Base-by-base conservation (phyloP, 352 stramenopile species). In the Aphanomyces euteiches region DNA sequence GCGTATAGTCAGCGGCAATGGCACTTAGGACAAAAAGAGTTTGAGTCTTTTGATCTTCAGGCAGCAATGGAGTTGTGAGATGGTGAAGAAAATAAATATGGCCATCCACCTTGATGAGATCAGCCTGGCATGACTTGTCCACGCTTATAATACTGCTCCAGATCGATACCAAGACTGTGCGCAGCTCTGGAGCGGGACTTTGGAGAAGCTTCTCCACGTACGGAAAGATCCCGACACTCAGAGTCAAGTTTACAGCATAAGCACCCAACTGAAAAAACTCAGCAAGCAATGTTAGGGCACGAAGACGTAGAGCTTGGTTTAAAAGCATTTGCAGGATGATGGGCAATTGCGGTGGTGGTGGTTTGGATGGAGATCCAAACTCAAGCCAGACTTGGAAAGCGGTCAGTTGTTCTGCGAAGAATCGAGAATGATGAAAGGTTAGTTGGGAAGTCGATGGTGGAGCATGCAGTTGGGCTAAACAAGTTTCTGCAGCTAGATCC, bases 321-420 rank as follows among this genome's bases (percentile, higher is more conserved):
- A 99, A 77, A 53, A 99, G 78, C 21, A 98, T 95, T 69, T 99
- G 95, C 5, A 99, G 80, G 39, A 99, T 95, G 78, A 99, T 98
- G 0, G 97, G 97, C 34, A 99, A 79, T 76, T 99, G 95, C 77
- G 99, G 92, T 1, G 97, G 97, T 5, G 96, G 93, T 41, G 96
- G 78, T 54, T 96, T 93, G n/a, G 78, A 75, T 1, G 87, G 78
- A 37, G 83, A 85, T 0, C 95, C 95, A 80, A 98, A 99, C 67
- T 99, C 90, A 3, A 99, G 77, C 97, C 97, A 99, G 5, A 99
- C 90, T 79, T 99, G 96, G 77, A 99, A 99, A 7, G 97, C 96
- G 21, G 92, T 99, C 6, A 99, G 86, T 78, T 99, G 97, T 70
- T 99, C 96, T 0, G 92, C 94, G 69, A 99, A 99, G 78, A 99